Evolutionary conservation across 306 rosid genomes (phyloP).

Genomic region (Carpinus fangiana): DNA sequence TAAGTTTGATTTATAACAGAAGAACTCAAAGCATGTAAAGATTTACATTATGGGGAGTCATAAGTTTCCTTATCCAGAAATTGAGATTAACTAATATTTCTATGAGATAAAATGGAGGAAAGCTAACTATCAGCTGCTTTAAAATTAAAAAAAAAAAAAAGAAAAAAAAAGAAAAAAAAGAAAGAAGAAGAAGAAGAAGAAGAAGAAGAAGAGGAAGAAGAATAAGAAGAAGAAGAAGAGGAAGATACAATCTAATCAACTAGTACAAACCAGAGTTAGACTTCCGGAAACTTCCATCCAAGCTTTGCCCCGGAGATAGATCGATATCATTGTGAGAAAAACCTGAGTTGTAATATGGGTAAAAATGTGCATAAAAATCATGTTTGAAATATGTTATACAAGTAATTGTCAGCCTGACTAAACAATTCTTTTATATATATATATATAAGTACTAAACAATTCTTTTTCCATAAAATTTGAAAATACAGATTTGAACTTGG

Average conservation of each 20-base stretch:
- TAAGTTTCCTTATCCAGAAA: not conserved
- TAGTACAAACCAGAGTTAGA: slow-evolving; percentile 62
- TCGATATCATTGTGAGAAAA: slow-evolving; percentile 69
- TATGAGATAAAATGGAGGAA: slow-evolving; percentile 4
- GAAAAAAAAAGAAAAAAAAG: too few species aligned
- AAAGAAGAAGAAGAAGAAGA: too few species aligned
- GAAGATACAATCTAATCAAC: slow-evolving; percentile 19
- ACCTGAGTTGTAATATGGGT: slow-evolving; percentile 42
- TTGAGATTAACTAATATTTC: slow-evolving; percentile 9
- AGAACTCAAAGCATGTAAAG: not conserved
- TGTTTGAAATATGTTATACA: not conserved
- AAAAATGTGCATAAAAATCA: slow-evolving; percentile 19
- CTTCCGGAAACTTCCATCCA: slow-evolving; percentile 81
- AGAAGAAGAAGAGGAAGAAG: too few species aligned
- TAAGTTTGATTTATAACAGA: not conserved
- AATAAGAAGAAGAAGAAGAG: too few species aligned
- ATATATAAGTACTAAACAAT: not conserved
- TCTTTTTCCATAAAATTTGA: not conserved
- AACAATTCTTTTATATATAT: not conserved
- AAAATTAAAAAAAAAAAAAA: too few species aligned
- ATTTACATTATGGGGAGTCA: not conserved
- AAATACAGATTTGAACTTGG: not conserved
- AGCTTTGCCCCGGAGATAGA: slow-evolving; percentile 67
- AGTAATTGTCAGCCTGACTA: not conserved
- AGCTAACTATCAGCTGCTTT: not conserved